phyloP scores from a whole-genome alignment of 2,329 filamentous ascomycete genomes.

The Truncatella angustata region DNA sequence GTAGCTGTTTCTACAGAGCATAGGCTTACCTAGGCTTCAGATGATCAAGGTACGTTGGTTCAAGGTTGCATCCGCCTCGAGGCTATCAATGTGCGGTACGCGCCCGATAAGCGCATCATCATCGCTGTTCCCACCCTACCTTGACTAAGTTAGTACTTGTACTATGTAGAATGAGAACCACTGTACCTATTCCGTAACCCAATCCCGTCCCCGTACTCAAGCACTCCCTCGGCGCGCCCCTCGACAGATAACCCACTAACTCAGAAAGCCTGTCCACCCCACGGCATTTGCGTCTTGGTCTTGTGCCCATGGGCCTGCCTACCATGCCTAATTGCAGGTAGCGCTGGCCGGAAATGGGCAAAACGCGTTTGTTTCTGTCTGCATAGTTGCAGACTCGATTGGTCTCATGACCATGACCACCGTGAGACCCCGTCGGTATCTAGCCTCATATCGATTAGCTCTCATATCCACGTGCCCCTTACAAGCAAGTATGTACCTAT shows the following conservation, averaged over 20 bases:
- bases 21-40: background rate
- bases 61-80: slow-evolving; percentile 3
- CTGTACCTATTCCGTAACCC: too few species aligned
- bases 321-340: too few species aligned
- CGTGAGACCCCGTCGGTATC: background rate
- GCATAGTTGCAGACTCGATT: slow-evolving; percentile 4
- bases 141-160: background rate
- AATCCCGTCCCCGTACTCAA: too few species aligned
- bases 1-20: background rate
- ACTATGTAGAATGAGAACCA: too few species aligned
- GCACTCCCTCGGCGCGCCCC: too few species aligned
- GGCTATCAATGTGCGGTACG: slow-evolving; percentile 1
- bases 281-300: background rate
- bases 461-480: slow-evolving; percentile 3
- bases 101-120: background rate
- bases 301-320: background rate
- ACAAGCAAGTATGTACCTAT: too few species aligned
- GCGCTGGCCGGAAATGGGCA: background rate
- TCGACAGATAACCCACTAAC: too few species aligned
- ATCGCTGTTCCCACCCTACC: background rate
- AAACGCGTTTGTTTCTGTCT: background rate
- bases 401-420: slow-evolving; percentile 8
- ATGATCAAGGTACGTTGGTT: slow-evolving; percentile 4
- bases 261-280: too few species aligned
- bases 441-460: slow-evolving; percentile 7